Evolutionary conservation across 2,329 filamentous ascomycete genomes (phyloP).

Genomic region (Colletotrichum aenigma): DNA sequence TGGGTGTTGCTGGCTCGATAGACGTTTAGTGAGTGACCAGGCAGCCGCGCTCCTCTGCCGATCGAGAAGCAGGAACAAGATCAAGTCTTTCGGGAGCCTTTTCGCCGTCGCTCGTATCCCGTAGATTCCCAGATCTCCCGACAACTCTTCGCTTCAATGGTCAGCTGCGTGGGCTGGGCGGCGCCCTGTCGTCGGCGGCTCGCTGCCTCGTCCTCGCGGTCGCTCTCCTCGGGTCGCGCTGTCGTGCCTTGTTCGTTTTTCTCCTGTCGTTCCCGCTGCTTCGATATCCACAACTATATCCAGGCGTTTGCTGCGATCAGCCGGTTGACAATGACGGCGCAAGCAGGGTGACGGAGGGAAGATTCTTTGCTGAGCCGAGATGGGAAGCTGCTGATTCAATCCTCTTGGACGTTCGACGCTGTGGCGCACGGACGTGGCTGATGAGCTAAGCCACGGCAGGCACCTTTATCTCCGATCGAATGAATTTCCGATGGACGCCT

Average conservation of each 20-base stretch:
- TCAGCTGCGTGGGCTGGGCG: neutral
- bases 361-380: neutral
- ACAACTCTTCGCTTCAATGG: neutral
- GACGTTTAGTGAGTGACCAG: neutral
- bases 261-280: neutral
- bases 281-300: neutral
- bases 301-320: neutral
- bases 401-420: neutral
- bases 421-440: conserved; percentile 10
- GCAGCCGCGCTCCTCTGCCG: neutral
- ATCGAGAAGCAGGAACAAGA: neutral
- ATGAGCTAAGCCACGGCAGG: neutral
- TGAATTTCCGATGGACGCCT: neutral
- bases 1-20: neutral
- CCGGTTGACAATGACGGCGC: neutral
- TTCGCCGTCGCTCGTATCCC: neutral
- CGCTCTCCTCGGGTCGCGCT: neutral
- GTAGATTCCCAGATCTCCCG: neutral
- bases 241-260: neutral
- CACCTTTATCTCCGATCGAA: neutral
- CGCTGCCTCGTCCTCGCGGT: neutral
- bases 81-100: neutral
- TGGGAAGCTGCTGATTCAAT: conserved; percentile 6
- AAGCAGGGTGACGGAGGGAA: neutral
- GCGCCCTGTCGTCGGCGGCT: neutral